Conservation (phyloP, 1,284 basidiomycete species). For the Ganoderma lingzhi region DNA sequence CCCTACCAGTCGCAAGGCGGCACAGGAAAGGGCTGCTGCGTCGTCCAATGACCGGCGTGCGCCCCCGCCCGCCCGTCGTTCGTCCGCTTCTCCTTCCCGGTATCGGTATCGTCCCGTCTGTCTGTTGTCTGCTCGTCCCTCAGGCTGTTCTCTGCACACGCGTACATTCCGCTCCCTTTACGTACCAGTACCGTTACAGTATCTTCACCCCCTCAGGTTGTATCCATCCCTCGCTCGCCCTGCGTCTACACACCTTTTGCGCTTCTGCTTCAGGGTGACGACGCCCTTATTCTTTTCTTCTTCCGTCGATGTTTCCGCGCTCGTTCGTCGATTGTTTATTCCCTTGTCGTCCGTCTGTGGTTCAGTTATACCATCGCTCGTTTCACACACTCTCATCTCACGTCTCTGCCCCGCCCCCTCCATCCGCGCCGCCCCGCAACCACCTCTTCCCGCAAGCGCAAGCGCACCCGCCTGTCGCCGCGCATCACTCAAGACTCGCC, state of each 20-base stretch:
- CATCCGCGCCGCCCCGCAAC: slow-evolving; percentile 11
- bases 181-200: slow-evolving; percentile 5
- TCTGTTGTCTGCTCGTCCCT: slow-evolving; percentile 26
- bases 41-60: slow-evolving; percentile 48
- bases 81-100: slow-evolving; percentile 11
- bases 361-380: slow-evolving; percentile 40
- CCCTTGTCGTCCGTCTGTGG: slow-evolving; percentile 27
- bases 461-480: background rate
- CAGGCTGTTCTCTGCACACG: slow-evolving; percentile 21
- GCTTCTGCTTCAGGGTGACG: background rate
- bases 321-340: slow-evolving; percentile 27
- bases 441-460: background rate
- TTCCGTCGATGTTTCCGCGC: background rate
- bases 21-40: slow-evolving; percentile 66
- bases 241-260: slow-evolving; percentile 1
- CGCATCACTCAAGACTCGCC: background rate
- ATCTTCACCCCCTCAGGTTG: background rate
- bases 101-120: slow-evolving; percentile 17
- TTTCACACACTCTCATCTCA: slow-evolving; percentile 31
- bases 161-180: slow-evolving; percentile 11
- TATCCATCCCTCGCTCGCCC: slow-evolving; percentile 17
- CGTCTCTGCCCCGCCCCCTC: slow-evolving; percentile 2
- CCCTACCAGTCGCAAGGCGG: slow-evolving; percentile 83
- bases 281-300: slow-evolving; percentile 17
- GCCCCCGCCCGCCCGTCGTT: slow-evolving; percentile 13